Conservation (phyloP, 2,329 filamentous ascomycete genomes). For the Biscogniauxia mediterranea region DNA sequence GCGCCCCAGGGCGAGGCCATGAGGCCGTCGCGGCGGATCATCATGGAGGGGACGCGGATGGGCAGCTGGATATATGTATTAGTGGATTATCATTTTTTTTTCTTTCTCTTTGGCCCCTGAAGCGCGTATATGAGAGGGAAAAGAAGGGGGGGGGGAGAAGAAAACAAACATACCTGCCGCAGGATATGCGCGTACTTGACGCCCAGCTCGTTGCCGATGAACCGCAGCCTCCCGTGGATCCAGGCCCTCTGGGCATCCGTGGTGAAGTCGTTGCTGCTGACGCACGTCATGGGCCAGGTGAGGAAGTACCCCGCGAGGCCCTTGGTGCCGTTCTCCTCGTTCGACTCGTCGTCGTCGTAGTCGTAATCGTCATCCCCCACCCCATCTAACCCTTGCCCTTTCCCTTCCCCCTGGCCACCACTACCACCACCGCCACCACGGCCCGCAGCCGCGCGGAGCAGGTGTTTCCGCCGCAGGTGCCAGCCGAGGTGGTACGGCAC, state of each 20-base stretch:
- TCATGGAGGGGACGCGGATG: slow-evolving; percentile 60
- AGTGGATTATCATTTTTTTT: background rate
- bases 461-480: slow-evolving; percentile 46
- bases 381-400: slow-evolving; percentile 27
- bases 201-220: slow-evolving; percentile 55
- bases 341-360: too few relatives aligned
- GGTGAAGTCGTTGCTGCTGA: slow-evolving; percentile 56
- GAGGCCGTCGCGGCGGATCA: slow-evolving; percentile 54
- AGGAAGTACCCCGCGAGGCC: slow-evolving; percentile 58
- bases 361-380: too few relatives aligned
- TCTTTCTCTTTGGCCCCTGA: background rate
- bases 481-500: slow-evolving; percentile 63
- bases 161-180: slow-evolving; percentile 44
- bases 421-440: slow-evolving; percentile 38
- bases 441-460: slow-evolving; percentile 45
- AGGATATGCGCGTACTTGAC: slow-evolving; percentile 58
- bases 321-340: slow-evolving; percentile 48
- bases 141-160: background rate
- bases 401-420: slow-evolving; percentile 34
- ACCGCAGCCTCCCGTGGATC: slow-evolving; percentile 51
- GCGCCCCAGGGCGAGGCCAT: slow-evolving; percentile 44
- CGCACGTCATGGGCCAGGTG: slow-evolving; percentile 56
- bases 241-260: slow-evolving; percentile 58
- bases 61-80: slow-evolving; percentile 42
- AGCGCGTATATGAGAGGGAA: background rate